These are phyloP conservation scores for Akanthomyces uredinophilus DNA, from an alignment of 2,329 filamentous ascomycete genomes.

Conservation along the genomic window DNA sequence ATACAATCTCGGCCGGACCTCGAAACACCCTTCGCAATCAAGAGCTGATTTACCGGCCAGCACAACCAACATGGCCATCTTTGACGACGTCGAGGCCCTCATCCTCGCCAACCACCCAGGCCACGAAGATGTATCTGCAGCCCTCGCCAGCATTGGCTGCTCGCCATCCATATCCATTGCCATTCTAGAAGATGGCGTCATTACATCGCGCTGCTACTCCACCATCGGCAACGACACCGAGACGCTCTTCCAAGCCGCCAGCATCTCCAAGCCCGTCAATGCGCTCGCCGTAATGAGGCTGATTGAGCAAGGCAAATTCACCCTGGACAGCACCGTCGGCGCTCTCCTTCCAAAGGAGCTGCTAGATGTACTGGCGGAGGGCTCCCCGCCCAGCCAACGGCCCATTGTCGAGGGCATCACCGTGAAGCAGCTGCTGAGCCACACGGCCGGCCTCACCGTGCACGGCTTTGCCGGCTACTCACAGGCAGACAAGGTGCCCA, in stretches of 20 bases:
- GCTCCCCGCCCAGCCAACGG: neutral
- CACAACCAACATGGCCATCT: neutral
- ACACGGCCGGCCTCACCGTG: slow-evolving; percentile 18
- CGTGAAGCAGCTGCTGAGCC: slow-evolving; percentile 18
- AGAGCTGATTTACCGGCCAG: no score
- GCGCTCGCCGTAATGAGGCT: slow-evolving; percentile 16
- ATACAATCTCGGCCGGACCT: no score
- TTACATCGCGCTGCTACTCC: slow-evolving; percentile 18
- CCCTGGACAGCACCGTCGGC: slow-evolving; percentile 9
- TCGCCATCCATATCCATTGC: slow-evolving; percentile 16
- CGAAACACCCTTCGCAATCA: no score
- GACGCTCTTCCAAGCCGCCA: slow-evolving; percentile 19
- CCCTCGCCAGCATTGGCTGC: slow-evolving; percentile 15
- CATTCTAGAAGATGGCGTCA: slow-evolving; percentile 17
- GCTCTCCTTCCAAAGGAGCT: slow-evolving; percentile 14
- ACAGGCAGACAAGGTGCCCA: neutral
- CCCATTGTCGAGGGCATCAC: slow-evolving; percentile 14
- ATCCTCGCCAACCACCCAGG: neutral
- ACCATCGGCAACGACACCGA: slow-evolving; percentile 13
- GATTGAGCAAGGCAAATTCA: slow-evolving; percentile 16
- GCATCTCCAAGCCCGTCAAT: slow-evolving; percentile 19
- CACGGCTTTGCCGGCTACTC: slow-evolving; percentile 16
- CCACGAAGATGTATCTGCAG: neutral
- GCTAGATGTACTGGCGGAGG: slow-evolving; percentile 10
- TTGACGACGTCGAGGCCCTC: neutral